These are phyloP conservation scores for Acephala macrosclerotiorum DNA, from an alignment of 2,329 filamentous ascomycete species.

Conservation along the genomic window DNA sequence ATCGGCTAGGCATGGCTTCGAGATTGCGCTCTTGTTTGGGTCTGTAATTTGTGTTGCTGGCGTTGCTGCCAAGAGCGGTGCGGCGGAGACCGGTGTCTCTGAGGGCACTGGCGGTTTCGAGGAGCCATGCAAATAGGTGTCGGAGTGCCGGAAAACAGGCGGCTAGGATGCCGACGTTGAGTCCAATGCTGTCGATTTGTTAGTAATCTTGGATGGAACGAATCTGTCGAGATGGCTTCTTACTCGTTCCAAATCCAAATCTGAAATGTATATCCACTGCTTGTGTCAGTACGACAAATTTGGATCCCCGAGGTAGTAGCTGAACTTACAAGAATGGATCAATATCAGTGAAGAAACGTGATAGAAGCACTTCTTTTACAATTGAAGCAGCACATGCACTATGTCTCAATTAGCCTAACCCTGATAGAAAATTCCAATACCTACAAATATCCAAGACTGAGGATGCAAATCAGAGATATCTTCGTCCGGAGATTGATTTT, in stretches of 20 bases:
- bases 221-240: background rate
- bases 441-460: conserved; percentile 39
- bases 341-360: conserved; percentile 44
- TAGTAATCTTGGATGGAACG: background rate
- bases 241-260: conserved; percentile 54
- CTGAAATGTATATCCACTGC: conserved; percentile 45
- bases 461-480: conserved; percentile 44
- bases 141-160: conserved; percentile 52
- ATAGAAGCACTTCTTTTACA: conserved; percentile 50
- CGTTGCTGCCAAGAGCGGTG: conserved; percentile 10
- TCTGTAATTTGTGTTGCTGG: conserved; percentile 19
- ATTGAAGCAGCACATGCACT: conserved; percentile 53
- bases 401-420: background rate
- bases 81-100: conserved; percentile 11
- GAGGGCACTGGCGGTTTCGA: conserved; percentile 37
- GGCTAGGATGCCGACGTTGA: conserved; percentile 53
- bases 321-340: conserved; percentile 44
- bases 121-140: conserved; percentile 47
- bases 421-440: background rate
- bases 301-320: background rate
- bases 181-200: conserved; percentile 46
- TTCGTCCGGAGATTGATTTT: conserved; percentile 52
- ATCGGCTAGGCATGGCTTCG: conserved; percentile 16
- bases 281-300: background rate
- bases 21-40: conserved; percentile 28